These are phyloP conservation scores for Acer negundo DNA, from an alignment of 345 rosid species.

Conservation along the genomic window DNA sequence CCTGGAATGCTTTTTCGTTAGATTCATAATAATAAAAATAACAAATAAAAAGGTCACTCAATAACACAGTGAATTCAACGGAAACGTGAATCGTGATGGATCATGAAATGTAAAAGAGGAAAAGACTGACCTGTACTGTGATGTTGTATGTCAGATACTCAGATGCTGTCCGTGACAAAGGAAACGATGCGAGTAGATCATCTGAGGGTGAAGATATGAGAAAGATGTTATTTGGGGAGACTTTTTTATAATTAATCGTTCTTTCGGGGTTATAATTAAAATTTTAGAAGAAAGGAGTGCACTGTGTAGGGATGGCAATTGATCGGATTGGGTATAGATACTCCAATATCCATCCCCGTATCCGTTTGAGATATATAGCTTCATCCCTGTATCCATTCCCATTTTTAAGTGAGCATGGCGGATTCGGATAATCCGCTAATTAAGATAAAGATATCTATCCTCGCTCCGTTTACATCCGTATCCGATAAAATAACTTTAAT, in stretches of 20 bases:
- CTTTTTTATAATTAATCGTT: not conserved
- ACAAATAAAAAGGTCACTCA: not conserved
- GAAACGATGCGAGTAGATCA: not conserved
- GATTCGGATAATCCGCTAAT: too few species aligned
- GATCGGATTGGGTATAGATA: too few species aligned
- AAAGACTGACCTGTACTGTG: conserved; percentile 4
- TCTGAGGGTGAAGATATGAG: not conserved
- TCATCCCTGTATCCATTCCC: too few species aligned
- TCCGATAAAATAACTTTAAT: too few species aligned
- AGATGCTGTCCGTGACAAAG: not conserved
- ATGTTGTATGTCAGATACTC: not conserved
- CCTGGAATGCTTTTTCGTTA: not conserved
- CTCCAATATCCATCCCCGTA: too few species aligned
- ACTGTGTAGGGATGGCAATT: too few species aligned
- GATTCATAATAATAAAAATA: not conserved
- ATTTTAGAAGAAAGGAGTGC: not conserved
- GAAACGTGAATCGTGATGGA: not conserved
- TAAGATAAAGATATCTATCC: too few species aligned
- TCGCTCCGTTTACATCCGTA: too few species aligned
- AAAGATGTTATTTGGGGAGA: not conserved
- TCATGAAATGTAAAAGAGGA: not conserved
- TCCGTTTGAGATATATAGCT: too few species aligned
- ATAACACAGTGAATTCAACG: not conserved
- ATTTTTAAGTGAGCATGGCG: too few species aligned
- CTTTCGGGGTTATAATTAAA: not conserved